These are phyloP conservation scores for Phaeolepiota aurea DNA, from an alignment of 768 basidiomycete genomes.

Conservation along the genomic window DNA sequence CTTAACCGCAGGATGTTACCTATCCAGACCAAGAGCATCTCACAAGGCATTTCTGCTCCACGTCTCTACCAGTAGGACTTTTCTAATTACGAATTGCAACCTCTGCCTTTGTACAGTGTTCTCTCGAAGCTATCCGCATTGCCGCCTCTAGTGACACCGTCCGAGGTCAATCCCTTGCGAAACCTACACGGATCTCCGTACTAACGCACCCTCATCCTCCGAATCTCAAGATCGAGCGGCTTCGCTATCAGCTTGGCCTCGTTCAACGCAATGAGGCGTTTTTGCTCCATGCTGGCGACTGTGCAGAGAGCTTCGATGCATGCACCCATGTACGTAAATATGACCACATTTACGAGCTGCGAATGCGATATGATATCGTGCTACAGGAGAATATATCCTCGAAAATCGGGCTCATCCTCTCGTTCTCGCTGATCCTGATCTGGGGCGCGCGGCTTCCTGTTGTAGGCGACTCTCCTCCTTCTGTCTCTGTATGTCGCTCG, in stretches of 20 bases:
- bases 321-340: conserved; percentile 67
- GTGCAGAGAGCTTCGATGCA: conserved; percentile 91
- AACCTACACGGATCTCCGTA: conserved; percentile 20
- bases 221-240: conserved; percentile 62
- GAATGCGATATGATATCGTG: too few species aligned
- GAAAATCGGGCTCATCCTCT: conserved; percentile 86
- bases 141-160: conserved; percentile 88
- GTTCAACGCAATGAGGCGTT: conserved; percentile 88
- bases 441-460: conserved; percentile 94
- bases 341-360: too few species aligned
- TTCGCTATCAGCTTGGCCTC: conserved; percentile 69
- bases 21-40: conserved; percentile 63
- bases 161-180: conserved; percentile 55
- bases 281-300: conserved; percentile 94
- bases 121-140: conserved; percentile 68
- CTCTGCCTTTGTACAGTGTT: conserved; percentile 43
- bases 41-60: conserved; percentile 19
- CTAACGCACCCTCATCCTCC: conserved; percentile 6
- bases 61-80: background rate
- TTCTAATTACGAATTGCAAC: background rate
- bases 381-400: conserved; percentile 75
- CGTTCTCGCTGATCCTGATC: conserved; percentile 91
- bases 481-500: background rate
- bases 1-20: conserved; percentile 47
- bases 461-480: conserved; percentile 33